Base-by-base conservation (phyloP, 805 yeast species). In the Zygosaccharomyces pseudorouxii region DNA sequence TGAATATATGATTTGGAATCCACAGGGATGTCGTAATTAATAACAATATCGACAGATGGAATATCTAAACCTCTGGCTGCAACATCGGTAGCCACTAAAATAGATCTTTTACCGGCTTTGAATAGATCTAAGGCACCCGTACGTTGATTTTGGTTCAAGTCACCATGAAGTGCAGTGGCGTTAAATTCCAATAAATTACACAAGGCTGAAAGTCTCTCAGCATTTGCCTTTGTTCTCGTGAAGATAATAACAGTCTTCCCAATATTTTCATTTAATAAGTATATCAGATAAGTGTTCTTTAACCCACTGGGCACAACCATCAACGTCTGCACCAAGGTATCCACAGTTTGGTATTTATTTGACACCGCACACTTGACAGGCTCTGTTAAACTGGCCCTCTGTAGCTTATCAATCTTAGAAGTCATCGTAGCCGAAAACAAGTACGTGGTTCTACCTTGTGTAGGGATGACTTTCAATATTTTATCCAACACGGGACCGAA, bases 401-500 rank as follows among this genome's bases (percentile, higher is more conserved):
- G 98, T 56, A 92, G 74, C 67, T 90, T 90, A 60, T 90, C 98
- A 59, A 92, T 89, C 65, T 93, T 93, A 39, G 87, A 86, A 2
- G 98, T 92, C 83, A 95, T 87, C 0, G 99, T 92, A n/a, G 99
- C 99, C 27, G 96, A 87, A 63, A 90, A 92, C 47, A 92, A 70
- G 59, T 84, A 89, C 0, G 93, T 86, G 4, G 89, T 88, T 68
- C 93, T 78, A 29, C 81, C 71, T 53, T 88, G 84, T 35, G 79
- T 76, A 7, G 99, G 99, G 36, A 92, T 85, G 43, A 88, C 79
- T 55, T 82, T 84, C 48, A 92, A 73, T 53, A 92, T 86, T 64
- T 85, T 85, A 62, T 89, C 96, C 55, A 92, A 73, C 12, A 90
- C 96, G 35, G 96, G 96, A 11, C 97, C 97, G 62, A 92, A 92